Percentiles rank a stretch among this genome's conserved stretches.
These are phyloP conservation scores for Penstemon newberryi DNA, from an alignment of 257 asterid species.

Conservation along the genomic window DNA sequence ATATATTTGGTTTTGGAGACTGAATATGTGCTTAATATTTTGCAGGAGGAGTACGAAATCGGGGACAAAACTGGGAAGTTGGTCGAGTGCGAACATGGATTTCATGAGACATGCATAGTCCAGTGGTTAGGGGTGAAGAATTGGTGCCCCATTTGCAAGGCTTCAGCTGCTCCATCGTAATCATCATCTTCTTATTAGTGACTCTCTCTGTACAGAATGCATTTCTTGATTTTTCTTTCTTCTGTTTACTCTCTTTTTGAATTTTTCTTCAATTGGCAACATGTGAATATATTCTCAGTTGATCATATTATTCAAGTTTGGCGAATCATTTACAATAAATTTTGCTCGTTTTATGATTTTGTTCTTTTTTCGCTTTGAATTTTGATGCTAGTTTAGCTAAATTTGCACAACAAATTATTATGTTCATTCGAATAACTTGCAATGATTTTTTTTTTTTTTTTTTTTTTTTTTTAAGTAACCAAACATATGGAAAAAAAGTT, in stretches of 20 bases:
- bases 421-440: no score
- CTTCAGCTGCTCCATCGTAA: constrained; percentile 41
- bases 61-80: constrained; percentile 76
- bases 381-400: no score
- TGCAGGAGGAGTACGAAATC: constrained; percentile 70
- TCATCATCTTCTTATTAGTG: constrained; percentile 23
- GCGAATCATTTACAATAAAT: no score
- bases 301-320: no score
- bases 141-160: constrained; percentile 97
- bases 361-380: no score
- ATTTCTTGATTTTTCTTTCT: neutral
- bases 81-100: constrained; percentile 73
- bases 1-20: neutral
- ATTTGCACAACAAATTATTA: no score
- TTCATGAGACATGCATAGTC: constrained; percentile 56
- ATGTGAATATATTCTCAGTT: no score
- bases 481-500: no score
- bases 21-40: neutral
- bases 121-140: constrained; percentile 81
- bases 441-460: no score
- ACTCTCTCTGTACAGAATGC: constrained; percentile 1
- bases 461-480: no score
- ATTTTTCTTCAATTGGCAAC: no score
- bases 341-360: no score
- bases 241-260: neutral